Base-by-base conservation (phyloP, 805 yeast species). In the Nakazawaea peltata region DNA sequence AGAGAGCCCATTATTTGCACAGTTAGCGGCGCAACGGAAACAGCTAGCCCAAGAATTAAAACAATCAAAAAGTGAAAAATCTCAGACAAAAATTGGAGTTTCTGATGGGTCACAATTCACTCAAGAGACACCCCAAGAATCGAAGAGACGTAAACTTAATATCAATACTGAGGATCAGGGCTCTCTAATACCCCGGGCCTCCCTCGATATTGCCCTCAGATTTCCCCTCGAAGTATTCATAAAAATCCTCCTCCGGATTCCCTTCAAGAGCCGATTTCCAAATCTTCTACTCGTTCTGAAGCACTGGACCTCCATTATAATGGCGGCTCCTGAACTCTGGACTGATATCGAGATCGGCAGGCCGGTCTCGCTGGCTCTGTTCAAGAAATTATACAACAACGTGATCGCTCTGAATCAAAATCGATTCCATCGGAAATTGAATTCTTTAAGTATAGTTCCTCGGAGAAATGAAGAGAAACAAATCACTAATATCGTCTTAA, bases 1-100 rank as follows among this genome's bases (percentile, higher is more conserved):
- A 11, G 58, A 64, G 12, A 61, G 63, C 14, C 53, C 54, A 21
- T 49, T 69, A 17, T 54, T 54, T 25, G 36, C 39, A 1, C 60
- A 44, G 37, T 52, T 43, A 51, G 44, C 34, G 41, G 21, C 16
- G 2, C 44, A 47, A 27, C 35, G 36, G 26, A 30, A 27, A 1
- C 13, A 13, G 2, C 28, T 49, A 27, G 33, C 28, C 3, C 26
- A 6, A 8, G 26, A 21, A 12, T 22, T 30, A 21, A 27, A 27
- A 16, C 19, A 12, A 16, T 5, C n/a, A n/a, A n/a, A 21, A 21
- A 7, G 7, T 7, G 10, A 7, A 10, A 21, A 21, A 21, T 21
- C 23, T 10, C 23, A 8, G 23, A 10, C 23, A 21, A 21, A 21
- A n/a, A n/a, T n/a, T n/a, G n/a, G n/a, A n/a, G n/a, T n/a, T n/a